Percentiles rank a stretch among this genome's conserved stretches.
phyloP scores from a whole-genome alignment of 2,329 filamentous ascomycete genomes.

The Ophiostoma pallidulum region DNA sequence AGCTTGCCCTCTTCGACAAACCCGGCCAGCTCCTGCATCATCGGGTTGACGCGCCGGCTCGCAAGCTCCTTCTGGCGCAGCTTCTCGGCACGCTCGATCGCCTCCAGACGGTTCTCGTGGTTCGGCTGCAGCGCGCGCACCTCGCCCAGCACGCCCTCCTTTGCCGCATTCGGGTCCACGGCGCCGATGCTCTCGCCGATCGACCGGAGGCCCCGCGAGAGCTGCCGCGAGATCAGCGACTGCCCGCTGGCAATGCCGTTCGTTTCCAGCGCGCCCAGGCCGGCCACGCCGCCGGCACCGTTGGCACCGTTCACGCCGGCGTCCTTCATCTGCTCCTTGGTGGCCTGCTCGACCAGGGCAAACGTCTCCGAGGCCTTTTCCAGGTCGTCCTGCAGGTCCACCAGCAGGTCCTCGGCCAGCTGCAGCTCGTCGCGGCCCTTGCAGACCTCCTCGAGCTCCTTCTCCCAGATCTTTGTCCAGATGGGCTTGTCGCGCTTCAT shows the following conservation, averaged over 20 bases:
- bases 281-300: constrained; percentile 46
- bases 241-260: constrained; percentile 6
- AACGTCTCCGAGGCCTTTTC: constrained; percentile 93
- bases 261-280: constrained; percentile 24
- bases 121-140: constrained; percentile 90
- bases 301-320: constrained; percentile 34
- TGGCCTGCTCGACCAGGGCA: constrained; percentile 89
- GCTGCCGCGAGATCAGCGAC: constrained; percentile 30
- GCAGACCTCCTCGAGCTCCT: constrained; percentile 90
- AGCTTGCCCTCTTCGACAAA: constrained; percentile 88
- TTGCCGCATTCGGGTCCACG: constrained; percentile 67
- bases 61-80: constrained; percentile 81
- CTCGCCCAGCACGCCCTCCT: constrained; percentile 85
- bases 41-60: constrained; percentile 60
- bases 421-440: constrained; percentile 91
- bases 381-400: constrained; percentile 86
- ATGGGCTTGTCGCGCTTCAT: constrained; percentile 85
- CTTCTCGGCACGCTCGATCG: constrained; percentile 95
- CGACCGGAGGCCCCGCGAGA: constrained; percentile 47
- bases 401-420: constrained; percentile 89
- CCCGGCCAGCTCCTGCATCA: constrained; percentile 72
- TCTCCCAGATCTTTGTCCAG: constrained; percentile 99
- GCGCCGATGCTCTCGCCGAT: constrained; percentile 34
- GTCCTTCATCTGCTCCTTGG: constrained; percentile 91
- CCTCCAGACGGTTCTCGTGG: constrained; percentile 84